These are phyloP conservation scores for Collybiopsis confluens DNA, from an alignment of 768 basidiomycete species.

Conservation along the genomic window DNA sequence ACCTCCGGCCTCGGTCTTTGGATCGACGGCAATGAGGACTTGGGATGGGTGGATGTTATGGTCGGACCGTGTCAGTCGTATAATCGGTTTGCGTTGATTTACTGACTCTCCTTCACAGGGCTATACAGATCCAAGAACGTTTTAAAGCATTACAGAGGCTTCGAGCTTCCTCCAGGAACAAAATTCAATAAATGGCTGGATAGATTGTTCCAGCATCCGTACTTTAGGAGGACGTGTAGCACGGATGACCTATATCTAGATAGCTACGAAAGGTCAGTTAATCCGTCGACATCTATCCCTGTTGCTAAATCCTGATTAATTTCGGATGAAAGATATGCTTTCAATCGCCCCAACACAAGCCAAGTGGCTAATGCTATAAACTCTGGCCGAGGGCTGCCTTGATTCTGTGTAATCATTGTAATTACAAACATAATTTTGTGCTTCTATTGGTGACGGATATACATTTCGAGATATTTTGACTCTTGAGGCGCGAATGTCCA, in stretches of 20 bases:
- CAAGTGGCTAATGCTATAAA: constrained; percentile 77
- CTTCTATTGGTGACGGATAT: no score
- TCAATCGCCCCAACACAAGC: constrained; percentile 74
- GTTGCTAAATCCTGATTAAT: background rate
- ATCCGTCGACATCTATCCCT: background rate
- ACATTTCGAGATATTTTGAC: no score
- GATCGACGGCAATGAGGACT: constrained; percentile 44
- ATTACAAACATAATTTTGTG: no score
- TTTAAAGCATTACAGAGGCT: constrained; percentile 66
- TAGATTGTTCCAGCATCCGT: constrained; percentile 53
- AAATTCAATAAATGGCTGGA: constrained; percentile 51
- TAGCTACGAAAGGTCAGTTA: constrained; percentile 61
- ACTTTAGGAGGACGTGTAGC: constrained; percentile 67
- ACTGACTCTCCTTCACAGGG: background rate
- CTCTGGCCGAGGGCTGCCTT: constrained; percentile 58
- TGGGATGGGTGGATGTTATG: constrained; percentile 66
- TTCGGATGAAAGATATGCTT: constrained; percentile 52
- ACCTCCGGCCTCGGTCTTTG: constrained; percentile 52
- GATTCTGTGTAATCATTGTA: constrained; percentile 16
- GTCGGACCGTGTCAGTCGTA: constrained; percentile 59
- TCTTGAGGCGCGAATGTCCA: no score
- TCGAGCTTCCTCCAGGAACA: constrained; percentile 45
- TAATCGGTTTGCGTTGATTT: background rate
- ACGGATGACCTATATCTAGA: constrained; percentile 63
- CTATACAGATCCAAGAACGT: constrained; percentile 31